Evolutionary conservation across 129 eudicot species (phyloP).

Genomic region (Tanacetum coccineum): DNA sequence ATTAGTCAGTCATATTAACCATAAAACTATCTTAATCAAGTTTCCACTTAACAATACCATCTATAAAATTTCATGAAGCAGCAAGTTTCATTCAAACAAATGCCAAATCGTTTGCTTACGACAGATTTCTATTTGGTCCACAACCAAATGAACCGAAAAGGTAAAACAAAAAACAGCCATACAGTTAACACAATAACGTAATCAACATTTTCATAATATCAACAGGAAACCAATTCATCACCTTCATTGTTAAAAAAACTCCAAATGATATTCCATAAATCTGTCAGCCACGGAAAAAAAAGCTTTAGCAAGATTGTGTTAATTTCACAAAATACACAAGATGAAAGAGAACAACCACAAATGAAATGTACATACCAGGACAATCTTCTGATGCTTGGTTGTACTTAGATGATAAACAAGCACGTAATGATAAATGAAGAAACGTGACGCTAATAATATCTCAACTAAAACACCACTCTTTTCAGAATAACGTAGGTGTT

Average conservation of each 20-base stretch:
- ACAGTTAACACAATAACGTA: too few species aligned
- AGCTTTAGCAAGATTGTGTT: not conserved
- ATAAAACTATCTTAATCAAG: too few species aligned
- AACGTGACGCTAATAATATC: constrained; percentile 68
- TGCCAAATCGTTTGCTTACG: too few species aligned
- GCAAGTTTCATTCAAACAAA: too few species aligned
- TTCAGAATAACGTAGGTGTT: constrained; percentile 77
- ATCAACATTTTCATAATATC: too few species aligned
- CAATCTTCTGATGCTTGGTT: constrained; percentile 32
- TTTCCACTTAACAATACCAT: too few species aligned
- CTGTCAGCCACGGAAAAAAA: constrained; percentile 36
- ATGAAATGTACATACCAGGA: constrained; percentile 48
- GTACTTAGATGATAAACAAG: constrained; percentile 88
- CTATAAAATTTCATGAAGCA: too few species aligned
- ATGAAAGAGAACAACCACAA: not conserved
- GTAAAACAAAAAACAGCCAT: too few species aligned
- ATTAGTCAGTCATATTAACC: too few species aligned
- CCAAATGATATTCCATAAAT: constrained; percentile 85
- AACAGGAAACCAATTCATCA: not conserved
- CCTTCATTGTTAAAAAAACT: constrained; percentile 90
- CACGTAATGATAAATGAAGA: constrained; percentile 90
- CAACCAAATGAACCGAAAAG: too few species aligned
- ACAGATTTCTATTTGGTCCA: too few species aligned
- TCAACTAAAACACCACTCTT: constrained; percentile 73
- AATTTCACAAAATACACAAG: too few species aligned